Conservation (phyloP, 1,284 basidiomycete genomes). For the Xerocomus tenax region DNA sequence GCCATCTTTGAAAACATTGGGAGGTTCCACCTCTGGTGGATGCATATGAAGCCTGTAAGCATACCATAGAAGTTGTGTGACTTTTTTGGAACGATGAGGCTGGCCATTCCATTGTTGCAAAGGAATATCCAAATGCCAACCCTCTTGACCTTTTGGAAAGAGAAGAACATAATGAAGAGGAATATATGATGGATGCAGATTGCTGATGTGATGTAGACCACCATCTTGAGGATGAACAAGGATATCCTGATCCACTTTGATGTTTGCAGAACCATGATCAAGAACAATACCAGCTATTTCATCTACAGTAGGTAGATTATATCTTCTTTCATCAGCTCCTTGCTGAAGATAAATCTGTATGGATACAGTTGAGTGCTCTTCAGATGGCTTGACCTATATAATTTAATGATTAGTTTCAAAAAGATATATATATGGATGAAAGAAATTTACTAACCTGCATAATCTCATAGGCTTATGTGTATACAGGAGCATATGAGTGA, state of each 20-base stretch:
- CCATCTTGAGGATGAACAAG: constrained; percentile 14
- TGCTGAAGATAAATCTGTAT: constrained; percentile 5
- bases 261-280: constrained; percentile 13
- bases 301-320: constrained; percentile 26
- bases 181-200: too few relatives aligned
- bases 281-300: constrained; percentile 27
- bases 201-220: constrained; percentile 12
- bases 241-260: constrained; percentile 3
- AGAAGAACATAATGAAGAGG: too few relatives aligned
- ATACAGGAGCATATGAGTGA: constrained; percentile 28
- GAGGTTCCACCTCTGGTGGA: too few relatives aligned
- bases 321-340: constrained; percentile 13
- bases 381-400: constrained; percentile 5
- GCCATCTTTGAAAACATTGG: too few relatives aligned
- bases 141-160: too few relatives aligned
- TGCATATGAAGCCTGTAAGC: too few relatives aligned
- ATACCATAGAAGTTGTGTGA: too few relatives aligned
- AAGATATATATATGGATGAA: background rate
- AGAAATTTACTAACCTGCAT: constrained; percentile 12
- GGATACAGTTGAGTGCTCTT: constrained; percentile 4
- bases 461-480: constrained; percentile 28
- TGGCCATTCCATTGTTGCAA: too few relatives aligned
- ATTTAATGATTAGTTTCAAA: background rate
- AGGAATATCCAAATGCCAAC: too few relatives aligned
- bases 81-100: too few relatives aligned